These are phyloP conservation scores for Antrodiella citrinella DNA, from an alignment of 768 basidiomycete genomes.

Conservation along the genomic window DNA sequence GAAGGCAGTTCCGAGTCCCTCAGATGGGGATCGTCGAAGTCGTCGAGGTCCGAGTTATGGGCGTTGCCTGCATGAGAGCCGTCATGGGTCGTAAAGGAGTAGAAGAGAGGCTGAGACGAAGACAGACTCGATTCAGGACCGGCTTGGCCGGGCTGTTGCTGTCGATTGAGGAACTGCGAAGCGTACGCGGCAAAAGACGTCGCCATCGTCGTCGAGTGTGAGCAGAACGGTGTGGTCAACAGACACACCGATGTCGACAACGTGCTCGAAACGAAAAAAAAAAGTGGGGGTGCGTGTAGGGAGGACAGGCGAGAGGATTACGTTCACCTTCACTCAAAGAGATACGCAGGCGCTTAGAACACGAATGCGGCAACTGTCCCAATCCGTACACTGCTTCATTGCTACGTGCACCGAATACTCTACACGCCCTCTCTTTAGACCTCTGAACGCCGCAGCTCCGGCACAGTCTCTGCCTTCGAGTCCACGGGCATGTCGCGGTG, in stretches of 20 bases:
- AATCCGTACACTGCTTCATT: too few species aligned
- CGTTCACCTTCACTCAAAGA: too few species aligned
- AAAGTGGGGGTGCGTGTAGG: background rate
- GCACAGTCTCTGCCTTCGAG: too few species aligned
- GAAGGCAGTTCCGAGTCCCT: conserved; percentile 28
- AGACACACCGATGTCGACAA: too few species aligned
- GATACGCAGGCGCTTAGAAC: too few species aligned
- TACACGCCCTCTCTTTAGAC: too few species aligned
- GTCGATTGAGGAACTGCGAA: conserved; percentile 69
- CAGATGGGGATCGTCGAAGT: conserved; percentile 73
- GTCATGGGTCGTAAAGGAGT: conserved; percentile 77
- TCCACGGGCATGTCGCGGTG: too few species aligned
- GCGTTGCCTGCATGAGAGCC: conserved; percentile 46
- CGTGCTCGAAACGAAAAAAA: background rate
- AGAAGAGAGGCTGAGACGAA: conserved; percentile 75
- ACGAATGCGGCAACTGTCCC: too few species aligned
- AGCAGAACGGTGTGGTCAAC: background rate
- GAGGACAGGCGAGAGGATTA: background rate
- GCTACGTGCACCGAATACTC: too few species aligned
- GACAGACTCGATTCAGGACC: conserved; percentile 37
- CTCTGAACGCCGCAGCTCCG: too few species aligned
- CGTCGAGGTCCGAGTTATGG: conserved; percentile 50
- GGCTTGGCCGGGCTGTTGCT: conserved; percentile 25
- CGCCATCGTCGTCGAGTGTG: conserved; percentile 28
- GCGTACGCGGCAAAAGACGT: conserved; percentile 78